Conservation (phyloP, 1,284 basidiomycete species). For the Ganoderma leucocontextum region DNA sequence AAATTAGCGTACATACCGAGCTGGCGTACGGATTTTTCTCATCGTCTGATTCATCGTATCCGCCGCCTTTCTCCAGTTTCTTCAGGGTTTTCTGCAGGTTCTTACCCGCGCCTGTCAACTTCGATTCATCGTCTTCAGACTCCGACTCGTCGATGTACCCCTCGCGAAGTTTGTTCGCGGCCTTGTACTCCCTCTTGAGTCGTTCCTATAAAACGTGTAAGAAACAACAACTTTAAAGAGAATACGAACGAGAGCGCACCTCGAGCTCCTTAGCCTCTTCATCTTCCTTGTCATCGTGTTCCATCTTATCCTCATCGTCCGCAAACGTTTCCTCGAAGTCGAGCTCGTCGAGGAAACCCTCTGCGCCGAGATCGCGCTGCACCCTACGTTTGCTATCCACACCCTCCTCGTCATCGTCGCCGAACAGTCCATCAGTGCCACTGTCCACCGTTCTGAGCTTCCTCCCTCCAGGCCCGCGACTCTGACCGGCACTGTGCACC, state of each 20-base stretch:
- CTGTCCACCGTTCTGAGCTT: constrained; percentile 69
- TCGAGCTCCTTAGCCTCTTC: constrained; percentile 89
- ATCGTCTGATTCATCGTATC: constrained; percentile 86
- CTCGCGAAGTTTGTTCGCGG: constrained; percentile 77
- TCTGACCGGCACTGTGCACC: constrained; percentile 58
- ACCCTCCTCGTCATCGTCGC: constrained; percentile 70
- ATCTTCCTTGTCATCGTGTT: constrained; percentile 76
- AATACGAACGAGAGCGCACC: constrained; percentile 49
- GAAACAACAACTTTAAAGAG: background rate
- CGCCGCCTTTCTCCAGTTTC: constrained; percentile 76
- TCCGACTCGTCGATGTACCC: constrained; percentile 75
- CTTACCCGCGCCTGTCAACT: constrained; percentile 74
- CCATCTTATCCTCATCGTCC: constrained; percentile 86
- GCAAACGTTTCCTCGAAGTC: constrained; percentile 87
- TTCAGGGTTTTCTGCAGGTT: constrained; percentile 81
- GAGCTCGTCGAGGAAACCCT: constrained; percentile 83
- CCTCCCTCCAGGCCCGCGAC: constrained; percentile 70
- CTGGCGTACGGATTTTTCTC: constrained; percentile 84
- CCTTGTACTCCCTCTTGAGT: constrained; percentile 82
- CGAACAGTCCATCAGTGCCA: constrained; percentile 66
- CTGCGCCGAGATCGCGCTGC: constrained; percentile 68
- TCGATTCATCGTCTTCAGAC: constrained; percentile 67
- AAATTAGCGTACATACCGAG: constrained; percentile 57
- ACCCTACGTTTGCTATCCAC: constrained; percentile 51
- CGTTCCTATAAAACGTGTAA: constrained; percentile 64